These are phyloP conservation scores for Striga hermonthica DNA, from an alignment of 305 asterid genomes.

Conservation along the genomic window DNA sequence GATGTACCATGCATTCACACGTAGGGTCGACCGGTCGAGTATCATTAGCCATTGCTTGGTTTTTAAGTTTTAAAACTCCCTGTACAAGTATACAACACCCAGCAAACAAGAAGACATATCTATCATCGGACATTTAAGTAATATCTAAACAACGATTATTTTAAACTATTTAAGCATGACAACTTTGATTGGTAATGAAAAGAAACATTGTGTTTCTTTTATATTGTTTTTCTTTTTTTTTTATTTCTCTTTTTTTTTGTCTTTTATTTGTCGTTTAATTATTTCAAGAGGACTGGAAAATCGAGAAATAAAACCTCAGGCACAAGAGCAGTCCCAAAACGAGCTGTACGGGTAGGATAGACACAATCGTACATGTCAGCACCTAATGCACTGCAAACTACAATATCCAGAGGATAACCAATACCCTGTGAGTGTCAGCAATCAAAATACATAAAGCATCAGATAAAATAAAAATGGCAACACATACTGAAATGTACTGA, in stretches of 20 bases:
- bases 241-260: no score
- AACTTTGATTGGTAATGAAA: no score
- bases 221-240: no score
- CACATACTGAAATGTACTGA: slow-evolving; percentile 12
- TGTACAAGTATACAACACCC: slow-evolving; percentile 34
- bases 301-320: slow-evolving; percentile 63
- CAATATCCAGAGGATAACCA: slow-evolving; percentile 95
- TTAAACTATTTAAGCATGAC: neutral
- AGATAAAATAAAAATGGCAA: slow-evolving; percentile 30
- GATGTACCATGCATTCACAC: slow-evolving; percentile 85
- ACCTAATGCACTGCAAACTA: slow-evolving; percentile 99
- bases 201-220: no score
- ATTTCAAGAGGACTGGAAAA: neutral
- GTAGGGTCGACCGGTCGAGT: slow-evolving; percentile 73
- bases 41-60: slow-evolving; percentile 80
- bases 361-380: slow-evolving; percentile 99
- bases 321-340: slow-evolving; percentile 96
- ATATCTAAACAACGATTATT: neutral
- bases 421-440: slow-evolving; percentile 63
- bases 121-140: neutral
- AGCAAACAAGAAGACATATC: slow-evolving; percentile 2
- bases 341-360: slow-evolving; percentile 99
- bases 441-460: slow-evolving; percentile 29
- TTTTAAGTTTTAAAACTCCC: slow-evolving; percentile 90
- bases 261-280: no score